A percentile compares a stretch with the other conserved stretches of the same genome.
phyloP scores from a whole-genome alignment of 768 basidiomycete genomes.

The Naganishia vishniacii region DNA sequence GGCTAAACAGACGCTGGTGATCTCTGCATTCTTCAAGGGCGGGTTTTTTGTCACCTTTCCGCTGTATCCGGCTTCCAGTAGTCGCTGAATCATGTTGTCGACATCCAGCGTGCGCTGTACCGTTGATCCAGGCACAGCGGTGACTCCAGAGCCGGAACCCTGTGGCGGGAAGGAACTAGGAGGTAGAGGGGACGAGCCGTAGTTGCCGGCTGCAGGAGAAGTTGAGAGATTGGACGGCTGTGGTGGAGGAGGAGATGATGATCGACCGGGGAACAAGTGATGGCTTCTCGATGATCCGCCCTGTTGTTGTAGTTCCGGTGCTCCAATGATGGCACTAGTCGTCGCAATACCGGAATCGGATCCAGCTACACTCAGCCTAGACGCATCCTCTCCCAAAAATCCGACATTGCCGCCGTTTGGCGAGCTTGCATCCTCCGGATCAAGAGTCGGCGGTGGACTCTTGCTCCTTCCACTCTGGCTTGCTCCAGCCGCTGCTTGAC shows the following conservation, averaged over 20 bases:
- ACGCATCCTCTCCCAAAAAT: not conserved
- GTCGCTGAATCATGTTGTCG: constrained; percentile 94
- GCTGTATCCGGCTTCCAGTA: constrained; percentile 93
- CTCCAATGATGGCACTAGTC: constrained; percentile 10
- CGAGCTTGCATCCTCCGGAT: constrained; percentile 2
- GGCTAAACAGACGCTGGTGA: constrained; percentile 85
- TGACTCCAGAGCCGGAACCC: constrained; percentile 7
- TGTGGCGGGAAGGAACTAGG: constrained; percentile 26
- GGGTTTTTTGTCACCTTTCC: constrained; percentile 94
- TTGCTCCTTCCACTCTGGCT: constrained; percentile 23
- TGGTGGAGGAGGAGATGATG: constrained; percentile 73
- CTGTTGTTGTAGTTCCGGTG: constrained; percentile 8
- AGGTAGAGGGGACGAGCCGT: constrained; percentile 3
- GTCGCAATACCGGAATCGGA: constrained; percentile 3
- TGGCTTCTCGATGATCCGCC: constrained; percentile 2
- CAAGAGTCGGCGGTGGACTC: constrained; percentile 22
- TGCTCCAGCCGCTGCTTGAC: constrained; percentile 25
- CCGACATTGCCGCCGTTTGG: not conserved
- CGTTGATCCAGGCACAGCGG: constrained; percentile 14
- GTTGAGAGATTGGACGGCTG: constrained; percentile 37
- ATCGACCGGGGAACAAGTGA: constrained; percentile 40
- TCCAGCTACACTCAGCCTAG: constrained; percentile 8
- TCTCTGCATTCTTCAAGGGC: constrained; percentile 88
- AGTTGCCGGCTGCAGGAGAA: constrained; percentile 27
- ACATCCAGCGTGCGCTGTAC: constrained; percentile 60